Percentiles rank a stretch among this genome's conserved stretches.
Evolutionary conservation across 805 yeast genomes (phyloP).

Genomic region (Zygotorulaspora sp.): DNA sequence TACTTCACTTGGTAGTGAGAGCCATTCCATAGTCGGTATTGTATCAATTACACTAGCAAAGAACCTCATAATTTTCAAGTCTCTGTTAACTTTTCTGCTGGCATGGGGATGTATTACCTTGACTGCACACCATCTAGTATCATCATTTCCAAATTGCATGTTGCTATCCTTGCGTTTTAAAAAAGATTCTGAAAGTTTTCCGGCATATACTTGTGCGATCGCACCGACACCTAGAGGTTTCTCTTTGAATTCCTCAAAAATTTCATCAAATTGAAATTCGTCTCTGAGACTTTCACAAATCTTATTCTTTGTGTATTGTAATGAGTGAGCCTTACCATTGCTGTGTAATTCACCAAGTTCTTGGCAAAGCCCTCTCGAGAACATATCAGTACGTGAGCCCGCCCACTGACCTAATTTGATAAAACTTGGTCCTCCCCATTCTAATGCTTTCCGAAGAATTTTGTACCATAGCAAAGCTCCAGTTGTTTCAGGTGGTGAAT

Average conservation of each 20-base stretch:
- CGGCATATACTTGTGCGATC: constrained; percentile 91
- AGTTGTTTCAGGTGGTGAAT: constrained; percentile 37
- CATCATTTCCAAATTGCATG: constrained; percentile 9
- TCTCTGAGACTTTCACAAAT: constrained; percentile 55
- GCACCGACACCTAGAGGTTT: constrained; percentile 96
- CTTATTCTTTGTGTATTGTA: constrained; percentile 53
- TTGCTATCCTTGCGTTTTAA: constrained; percentile 31
- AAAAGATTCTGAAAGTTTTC: constrained; percentile 50
- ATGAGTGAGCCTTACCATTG: constrained; percentile 69
- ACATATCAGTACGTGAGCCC: constrained; percentile 91
- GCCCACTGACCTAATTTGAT: constrained; percentile 98
- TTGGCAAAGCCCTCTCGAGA: constrained; percentile 71
- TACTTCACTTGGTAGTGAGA: constrained; percentile 90
- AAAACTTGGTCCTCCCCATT: constrained; percentile 88
- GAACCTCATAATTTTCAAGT: constrained; percentile 74
- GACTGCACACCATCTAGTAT: constrained; percentile 67
- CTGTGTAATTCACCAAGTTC: constrained; percentile 78
- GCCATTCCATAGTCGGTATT: constrained; percentile 97
- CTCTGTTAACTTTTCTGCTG: constrained; percentile 66
- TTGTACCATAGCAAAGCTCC: constrained; percentile 74
- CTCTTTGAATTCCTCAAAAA: constrained; percentile 73
- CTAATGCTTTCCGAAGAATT: constrained; percentile 60
- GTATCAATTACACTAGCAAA: constrained; percentile 67
- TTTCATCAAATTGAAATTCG: constrained; percentile 53
- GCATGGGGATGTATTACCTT: constrained; percentile 92